Evolutionary conservation across 2,329 filamentous ascomycete genomes (phyloP), one percentile per base, ranked within the genome.

Genomic region (Penicillium psychrosexuale): DNA sequence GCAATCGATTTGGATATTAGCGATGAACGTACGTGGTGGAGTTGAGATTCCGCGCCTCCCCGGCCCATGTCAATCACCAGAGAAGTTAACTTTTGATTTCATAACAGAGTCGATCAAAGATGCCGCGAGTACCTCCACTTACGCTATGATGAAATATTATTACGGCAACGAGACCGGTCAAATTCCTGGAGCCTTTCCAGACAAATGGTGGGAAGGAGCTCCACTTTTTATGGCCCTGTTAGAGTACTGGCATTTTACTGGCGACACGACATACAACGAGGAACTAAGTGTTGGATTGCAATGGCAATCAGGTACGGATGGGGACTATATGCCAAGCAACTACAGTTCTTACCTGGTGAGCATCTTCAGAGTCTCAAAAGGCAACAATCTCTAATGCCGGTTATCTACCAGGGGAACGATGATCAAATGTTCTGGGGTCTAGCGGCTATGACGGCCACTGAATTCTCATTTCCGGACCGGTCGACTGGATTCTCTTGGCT

Each of bases 1-100:
- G 61, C 68, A 8, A 67, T 71, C 42, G 56, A 63, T 17, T 52
- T 71, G 28, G 60, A 67, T 51, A 62, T 72, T 46, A 62, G 55
- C 44, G 58, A 67, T 56, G 56, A 65, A 55, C 51, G 68, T 70
- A 57, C 30, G 66, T 57, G 9, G 27, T 11, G 7, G 3, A 17
- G 6, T 12, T 1, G 15, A 31, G 1, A 13, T 55, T 22, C 22
- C 22, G 22, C 22, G 22, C 22, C 13, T 43, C 5, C 7, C n/a
- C 47, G 22, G 22, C 43, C 30, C 3, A 27, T 46, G 17, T 12
- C 8, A 38, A 5, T 8, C 12, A n/a, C 13, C 0, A 34, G 28
- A 49, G 15, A 34, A 24, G n/a, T 12, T 34, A 19, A 28, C 3
- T 7, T 17, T 46, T 38, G 36, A 28, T 4, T 24, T 47, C 2